Conservation (phyloP, 768 basidiomycete genomes). For the Pholiota molesta region DNA sequence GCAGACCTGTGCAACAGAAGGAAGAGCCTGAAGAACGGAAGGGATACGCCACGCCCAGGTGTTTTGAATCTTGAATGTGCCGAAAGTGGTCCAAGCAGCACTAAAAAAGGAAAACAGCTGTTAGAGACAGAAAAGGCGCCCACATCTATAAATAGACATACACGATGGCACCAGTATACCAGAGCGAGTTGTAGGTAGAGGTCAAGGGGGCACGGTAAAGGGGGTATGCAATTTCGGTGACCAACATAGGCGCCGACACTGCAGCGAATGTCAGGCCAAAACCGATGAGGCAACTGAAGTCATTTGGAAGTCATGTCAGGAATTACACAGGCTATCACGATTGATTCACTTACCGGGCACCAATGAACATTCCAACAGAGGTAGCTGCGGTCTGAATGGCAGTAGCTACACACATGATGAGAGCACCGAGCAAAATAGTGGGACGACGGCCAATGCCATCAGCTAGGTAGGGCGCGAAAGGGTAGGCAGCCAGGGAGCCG, state of each 20-base stretch:
- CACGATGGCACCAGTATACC: conserved; percentile 85
- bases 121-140: conserved; percentile 1
- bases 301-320: conserved; percentile 16
- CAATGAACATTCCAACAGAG: conserved; percentile 79
- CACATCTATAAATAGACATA: conserved; percentile 33
- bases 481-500: conserved; percentile 67
- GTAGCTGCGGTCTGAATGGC: conserved; percentile 73
- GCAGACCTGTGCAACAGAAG: conserved; percentile 65
- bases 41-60: conserved; percentile 87
- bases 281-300: conserved; percentile 64
- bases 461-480: conserved; percentile 71
- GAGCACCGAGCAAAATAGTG: conserved; percentile 68
- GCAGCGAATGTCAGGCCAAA: conserved; percentile 78
- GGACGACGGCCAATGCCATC: conserved; percentile 72
- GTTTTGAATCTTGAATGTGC: conserved; percentile 68
- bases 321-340: background rate
- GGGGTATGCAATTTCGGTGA: conserved; percentile 87
- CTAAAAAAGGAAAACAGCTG: conserved; percentile 27
- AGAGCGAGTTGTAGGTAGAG: conserved; percentile 80
- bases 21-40: conserved; percentile 70
- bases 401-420: conserved; percentile 71
- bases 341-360: conserved; percentile 55
- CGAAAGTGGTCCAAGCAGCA: conserved; percentile 86
- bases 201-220: conserved; percentile 80
- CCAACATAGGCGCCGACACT: conserved; percentile 80